Percentiles rank a stretch among this genome's conserved stretches.
Evolutionary conservation across 768 basidiomycete genomes (phyloP).

Genomic region (Rhizopogon vinicolor): DNA sequence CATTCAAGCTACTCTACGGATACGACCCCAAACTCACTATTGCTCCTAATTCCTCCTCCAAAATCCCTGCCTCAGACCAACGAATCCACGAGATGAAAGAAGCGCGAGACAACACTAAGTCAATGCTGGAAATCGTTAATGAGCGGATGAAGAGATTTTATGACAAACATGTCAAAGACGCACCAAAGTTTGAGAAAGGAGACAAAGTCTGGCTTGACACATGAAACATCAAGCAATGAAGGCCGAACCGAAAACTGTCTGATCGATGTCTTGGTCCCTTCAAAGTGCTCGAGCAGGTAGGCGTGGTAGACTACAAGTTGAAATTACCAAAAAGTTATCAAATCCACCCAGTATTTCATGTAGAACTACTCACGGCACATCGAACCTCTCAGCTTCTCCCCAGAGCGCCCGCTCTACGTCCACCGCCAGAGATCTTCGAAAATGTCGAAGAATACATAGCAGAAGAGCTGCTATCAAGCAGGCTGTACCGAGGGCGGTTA

Average conservation of each 20-base stretch:
- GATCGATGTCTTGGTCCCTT: background rate
- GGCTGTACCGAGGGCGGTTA: too few species aligned
- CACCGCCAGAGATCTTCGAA: too few species aligned
- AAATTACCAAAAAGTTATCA: too few species aligned
- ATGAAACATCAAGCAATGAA: constrained; percentile 12
- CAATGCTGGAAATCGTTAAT: constrained; percentile 10
- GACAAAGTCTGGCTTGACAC: constrained; percentile 23
- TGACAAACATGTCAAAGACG: constrained; percentile 5
- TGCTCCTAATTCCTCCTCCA: background rate
- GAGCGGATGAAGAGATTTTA: constrained; percentile 20
- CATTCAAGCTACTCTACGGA: constrained; percentile 18
- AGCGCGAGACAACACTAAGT: too few species aligned
- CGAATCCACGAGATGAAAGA: constrained; percentile 12
- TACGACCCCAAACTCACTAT: background rate
- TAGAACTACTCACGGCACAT: too few species aligned
- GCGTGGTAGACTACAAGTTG: too few species aligned
- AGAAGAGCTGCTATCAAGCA: too few species aligned
- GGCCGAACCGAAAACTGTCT: constrained; percentile 19
- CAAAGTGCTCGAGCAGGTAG: too few species aligned
- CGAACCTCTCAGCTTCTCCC: too few species aligned
- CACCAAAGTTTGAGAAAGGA: constrained; percentile 10
- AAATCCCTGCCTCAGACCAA: constrained; percentile 6
- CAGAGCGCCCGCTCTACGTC: too few species aligned
- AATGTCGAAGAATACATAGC: too few species aligned
- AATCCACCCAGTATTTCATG: too few species aligned